phyloP scores from a whole-genome alignment of 2,329 filamentous ascomycete genomes.

The Ceratocystis eucalypticola region DNA sequence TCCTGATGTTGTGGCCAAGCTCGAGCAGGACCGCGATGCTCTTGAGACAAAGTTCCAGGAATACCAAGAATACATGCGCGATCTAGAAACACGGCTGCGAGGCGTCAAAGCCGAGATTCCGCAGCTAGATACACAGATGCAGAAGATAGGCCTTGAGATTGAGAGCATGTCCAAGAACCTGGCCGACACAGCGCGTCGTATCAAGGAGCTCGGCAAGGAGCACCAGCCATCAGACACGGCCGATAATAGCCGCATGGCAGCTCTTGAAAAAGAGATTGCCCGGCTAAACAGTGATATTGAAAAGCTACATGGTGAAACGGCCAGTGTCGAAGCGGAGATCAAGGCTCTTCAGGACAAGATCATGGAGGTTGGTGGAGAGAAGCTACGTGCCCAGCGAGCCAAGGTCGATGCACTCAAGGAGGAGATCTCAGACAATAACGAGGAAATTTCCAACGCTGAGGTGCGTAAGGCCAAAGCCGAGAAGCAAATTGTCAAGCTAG shows the following conservation, averaged over 20 bases:
- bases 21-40: slow-evolving; percentile 74
- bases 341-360: slow-evolving; percentile 89
- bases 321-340: slow-evolving; percentile 83
- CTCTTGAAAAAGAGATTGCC: slow-evolving; percentile 64
- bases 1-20: slow-evolving; percentile 75
- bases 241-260: slow-evolving; percentile 60
- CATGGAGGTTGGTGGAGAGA: slow-evolving; percentile 94
- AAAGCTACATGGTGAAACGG: slow-evolving; percentile 70
- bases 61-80: slow-evolving; percentile 72
- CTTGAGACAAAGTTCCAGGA: slow-evolving; percentile 71
- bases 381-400: slow-evolving; percentile 75
- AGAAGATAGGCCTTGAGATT: slow-evolving; percentile 79
- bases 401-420: slow-evolving; percentile 83
- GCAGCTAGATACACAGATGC: slow-evolving; percentile 73
- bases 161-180: slow-evolving; percentile 78
- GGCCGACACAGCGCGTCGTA: slow-evolving; percentile 66
- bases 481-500: slow-evolving; percentile 77
- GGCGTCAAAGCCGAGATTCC: slow-evolving; percentile 68
- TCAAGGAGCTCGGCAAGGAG: slow-evolving; percentile 71
- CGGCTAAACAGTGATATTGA: slow-evolving; percentile 65
- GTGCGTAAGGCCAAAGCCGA: slow-evolving; percentile 84
- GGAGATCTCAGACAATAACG: slow-evolving; percentile 65
- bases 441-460: slow-evolving; percentile 75
- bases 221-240: slow-evolving; percentile 60
- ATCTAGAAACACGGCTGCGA: slow-evolving; percentile 60